A percentile compares a stretch with the other conserved stretches of the same genome.
Evolutionary conservation across 2,329 filamentous ascomycete species (phyloP).

Genomic region (Diaporthe eres): DNA sequence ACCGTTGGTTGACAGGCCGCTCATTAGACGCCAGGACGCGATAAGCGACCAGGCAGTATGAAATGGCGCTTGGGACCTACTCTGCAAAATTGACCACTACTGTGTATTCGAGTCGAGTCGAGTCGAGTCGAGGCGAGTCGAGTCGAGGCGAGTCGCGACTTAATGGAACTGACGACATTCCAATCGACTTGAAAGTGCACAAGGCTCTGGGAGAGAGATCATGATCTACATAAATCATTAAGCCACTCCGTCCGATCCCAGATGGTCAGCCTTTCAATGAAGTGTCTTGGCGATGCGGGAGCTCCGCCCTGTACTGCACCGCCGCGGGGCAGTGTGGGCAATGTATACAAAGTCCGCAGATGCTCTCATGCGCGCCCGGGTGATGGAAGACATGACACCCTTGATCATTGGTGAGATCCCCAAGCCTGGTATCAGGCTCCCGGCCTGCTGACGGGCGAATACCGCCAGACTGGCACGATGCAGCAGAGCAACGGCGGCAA

Average conservation of each 20-base stretch:
- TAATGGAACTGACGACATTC: background rate
- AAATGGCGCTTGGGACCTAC: background rate
- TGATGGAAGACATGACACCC: constrained; percentile 1
- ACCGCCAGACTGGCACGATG: background rate
- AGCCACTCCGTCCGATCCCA: constrained; percentile 25
- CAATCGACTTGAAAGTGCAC: constrained; percentile 2
- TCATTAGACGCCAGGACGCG: constrained; percentile 18
- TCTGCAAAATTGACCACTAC: background rate
- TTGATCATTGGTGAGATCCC: constrained; percentile 7
- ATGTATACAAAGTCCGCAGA: constrained; percentile 33
- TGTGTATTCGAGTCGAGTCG: background rate
- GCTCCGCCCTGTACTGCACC: constrained; percentile 23
- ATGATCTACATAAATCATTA: constrained; percentile 11
- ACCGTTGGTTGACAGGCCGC: background rate
- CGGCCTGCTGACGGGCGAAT: background rate
- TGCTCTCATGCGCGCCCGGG: constrained; percentile 21
- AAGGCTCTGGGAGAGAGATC: constrained; percentile 1
- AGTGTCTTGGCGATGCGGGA: constrained; percentile 31
- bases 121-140: too few relatives aligned
- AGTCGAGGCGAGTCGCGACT: background rate
- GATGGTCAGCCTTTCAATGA: constrained; percentile 9
- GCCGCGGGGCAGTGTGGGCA: constrained; percentile 32
- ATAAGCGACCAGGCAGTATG: constrained; percentile 7
- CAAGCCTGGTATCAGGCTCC: constrained; percentile 5
- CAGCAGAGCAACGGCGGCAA: background rate